Conservation (phyloP, 176 grass and related monocot species). For the Oryza coarctata region DNA sequence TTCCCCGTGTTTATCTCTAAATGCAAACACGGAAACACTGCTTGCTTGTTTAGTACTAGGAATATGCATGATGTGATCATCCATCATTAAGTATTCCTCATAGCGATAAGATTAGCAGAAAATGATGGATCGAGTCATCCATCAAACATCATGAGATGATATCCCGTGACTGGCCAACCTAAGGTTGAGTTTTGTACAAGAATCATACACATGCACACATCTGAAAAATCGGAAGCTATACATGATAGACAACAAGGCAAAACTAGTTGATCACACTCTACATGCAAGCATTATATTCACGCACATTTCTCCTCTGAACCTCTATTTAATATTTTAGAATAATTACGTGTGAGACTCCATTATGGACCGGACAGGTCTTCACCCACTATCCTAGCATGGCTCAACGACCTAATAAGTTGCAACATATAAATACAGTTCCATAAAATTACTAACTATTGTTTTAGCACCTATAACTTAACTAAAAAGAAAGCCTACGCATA, state of each 20-base stretch:
- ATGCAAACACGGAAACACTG: not conserved
- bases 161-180: not conserved
- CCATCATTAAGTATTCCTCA: not conserved
- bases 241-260: not conserved
- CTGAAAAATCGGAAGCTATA: not conserved
- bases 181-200: not conserved
- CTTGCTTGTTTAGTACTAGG: not conserved
- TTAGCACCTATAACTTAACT: not conserved
- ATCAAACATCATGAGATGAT: not conserved
- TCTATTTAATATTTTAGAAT: too few relatives aligned
- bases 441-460: not conserved
- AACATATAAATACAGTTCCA: too few relatives aligned
- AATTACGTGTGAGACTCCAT: too few relatives aligned
- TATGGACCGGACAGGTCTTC: too few relatives aligned
- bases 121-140: not conserved
- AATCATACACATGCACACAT: too few relatives aligned
- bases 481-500: too few relatives aligned
- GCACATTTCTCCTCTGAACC: too few relatives aligned
- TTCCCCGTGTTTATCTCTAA: not conserved
- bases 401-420: too few relatives aligned
- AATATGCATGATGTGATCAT: not conserved
- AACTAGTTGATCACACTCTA: not conserved
- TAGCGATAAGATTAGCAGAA: conserved; percentile 5
- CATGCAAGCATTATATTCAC: not conserved
- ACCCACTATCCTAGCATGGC: too few relatives aligned